Evolutionary conservation across 257 asterid genomes (phyloP), one percentile per base, ranked within the genome.

Genomic region (Solanum rostratum): DNA sequence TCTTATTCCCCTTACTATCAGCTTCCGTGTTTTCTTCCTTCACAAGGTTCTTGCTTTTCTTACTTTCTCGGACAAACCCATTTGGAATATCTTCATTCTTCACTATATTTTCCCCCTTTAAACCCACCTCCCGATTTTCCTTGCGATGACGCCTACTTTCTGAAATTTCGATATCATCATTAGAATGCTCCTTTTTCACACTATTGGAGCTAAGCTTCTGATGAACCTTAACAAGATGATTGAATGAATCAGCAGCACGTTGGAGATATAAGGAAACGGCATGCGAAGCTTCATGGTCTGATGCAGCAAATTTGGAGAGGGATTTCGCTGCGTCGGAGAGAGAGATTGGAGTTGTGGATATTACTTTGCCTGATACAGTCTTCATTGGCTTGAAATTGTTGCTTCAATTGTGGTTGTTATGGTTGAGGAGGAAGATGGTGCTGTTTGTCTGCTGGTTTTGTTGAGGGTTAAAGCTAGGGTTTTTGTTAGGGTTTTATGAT

Each of bases 161-260:
- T 68, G 49, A 33, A 33, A 33, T 18, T 37, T 18, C 76, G 50
- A 68, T n/a, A 18, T 37, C 27, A 68, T 20, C 10, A 55, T 4
- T 20, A 55, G 5, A 55, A 55, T 4, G 24, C 15, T 33, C 27
- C 27, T 18, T 33, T 15, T 33, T 68, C 22, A 57, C 60, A 24
- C 57, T 70, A 84, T 87, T 87, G 27, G 62, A 43, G 3, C 41
- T 46, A 49, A 80, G 82, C 22, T 89, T 87, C 57, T 83, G 84
- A 80, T 90, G 97, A 68, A 89, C 84, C 45, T 88, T 89, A 55
- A 90, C 91, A 55, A 94, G 84, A 20, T 52, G 79, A 66, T 89
- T 87, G 88, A 92, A 92, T 59, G 96, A 90, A 5, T 91, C 88
- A 4, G 94, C 85, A 29, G 93, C 59, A 54, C 93, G 91, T 24